These are phyloP conservation scores for Trichoderma sp. DNA, from an alignment of 2,329 filamentous ascomycete species.

Conservation along the genomic window DNA sequence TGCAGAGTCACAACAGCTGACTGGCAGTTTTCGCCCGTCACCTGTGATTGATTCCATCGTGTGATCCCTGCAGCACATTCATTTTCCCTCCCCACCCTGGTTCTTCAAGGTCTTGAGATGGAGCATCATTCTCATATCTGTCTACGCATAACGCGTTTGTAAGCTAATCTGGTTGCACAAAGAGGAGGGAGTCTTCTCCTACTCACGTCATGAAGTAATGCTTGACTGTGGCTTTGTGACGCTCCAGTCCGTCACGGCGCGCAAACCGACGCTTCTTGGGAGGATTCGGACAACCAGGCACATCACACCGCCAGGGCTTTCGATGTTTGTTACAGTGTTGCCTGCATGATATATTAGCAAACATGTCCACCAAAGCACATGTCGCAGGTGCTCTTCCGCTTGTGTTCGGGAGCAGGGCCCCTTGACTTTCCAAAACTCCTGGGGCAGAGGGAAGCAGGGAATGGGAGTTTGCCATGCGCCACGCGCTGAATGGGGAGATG, in stretches of 20 bases:
- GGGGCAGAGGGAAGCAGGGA: neutral
- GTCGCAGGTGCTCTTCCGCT: neutral
- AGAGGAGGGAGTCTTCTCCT: neutral
- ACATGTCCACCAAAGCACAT: constrained; percentile 1
- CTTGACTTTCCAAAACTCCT: neutral
- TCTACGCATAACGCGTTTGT: neutral
- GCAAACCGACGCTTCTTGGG: constrained; percentile 45
- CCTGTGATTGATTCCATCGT: neutral
- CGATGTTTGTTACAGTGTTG: constrained; percentile 47
- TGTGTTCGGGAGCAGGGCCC: neutral
- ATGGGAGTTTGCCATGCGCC: neutral
- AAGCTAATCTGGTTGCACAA: neutral
- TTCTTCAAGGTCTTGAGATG: neutral
- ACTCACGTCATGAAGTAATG: constrained; percentile 36
- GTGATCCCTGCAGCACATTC: neutral
- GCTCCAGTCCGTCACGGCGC: constrained; percentile 44
- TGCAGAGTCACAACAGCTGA: neutral
- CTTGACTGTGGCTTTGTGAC: constrained; percentile 44
- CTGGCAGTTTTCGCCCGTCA: neutral
- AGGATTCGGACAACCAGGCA: constrained; percentile 43
- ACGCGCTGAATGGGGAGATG: neutral
- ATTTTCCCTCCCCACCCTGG: neutral
- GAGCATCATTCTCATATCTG: neutral
- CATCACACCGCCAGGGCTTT: constrained; percentile 44
- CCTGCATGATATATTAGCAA: constrained; percentile 29